A percentile compares a stretch with the other conserved stretches of the same genome.
These are phyloP conservation scores for Logfia minima DNA, from an alignment of 129 eudicot genomes.

Conservation along the genomic window DNA sequence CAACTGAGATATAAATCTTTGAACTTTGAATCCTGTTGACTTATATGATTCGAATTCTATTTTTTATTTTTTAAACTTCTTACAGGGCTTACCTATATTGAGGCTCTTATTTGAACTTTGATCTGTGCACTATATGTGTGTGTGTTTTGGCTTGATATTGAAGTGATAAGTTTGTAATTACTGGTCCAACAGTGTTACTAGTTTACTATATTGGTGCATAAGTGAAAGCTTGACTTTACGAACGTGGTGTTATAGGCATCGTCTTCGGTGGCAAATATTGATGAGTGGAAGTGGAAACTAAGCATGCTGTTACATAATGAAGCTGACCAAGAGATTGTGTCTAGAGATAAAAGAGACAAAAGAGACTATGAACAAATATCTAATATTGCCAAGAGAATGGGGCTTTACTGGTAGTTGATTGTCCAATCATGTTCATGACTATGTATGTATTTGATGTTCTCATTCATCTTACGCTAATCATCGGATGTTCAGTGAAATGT, in stretches of 20 bases:
- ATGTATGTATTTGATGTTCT: conserved; percentile 19
- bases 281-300: conserved; percentile 99
- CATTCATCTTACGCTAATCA: conserved; percentile 19
- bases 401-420: conserved; percentile 69
- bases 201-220: not conserved
- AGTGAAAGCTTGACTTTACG: not conserved
- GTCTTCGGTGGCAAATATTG: conserved; percentile 96
- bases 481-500: conserved; percentile 60
- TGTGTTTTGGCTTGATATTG: not conserved
- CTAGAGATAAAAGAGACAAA: conserved; percentile 85
- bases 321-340: conserved; percentile 71
- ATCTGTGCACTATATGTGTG: not conserved
- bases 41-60: not conserved
- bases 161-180: not conserved
- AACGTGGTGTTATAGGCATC: conserved; percentile 59
- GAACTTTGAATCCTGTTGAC: not conserved
- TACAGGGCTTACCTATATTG: too few species aligned
- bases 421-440: conserved; percentile 18
- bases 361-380: conserved; percentile 94
- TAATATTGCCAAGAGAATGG: conserved; percentile 86
- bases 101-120: not conserved
- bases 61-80: too few species aligned
- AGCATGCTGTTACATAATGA: conserved; percentile 73
- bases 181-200: not conserved
- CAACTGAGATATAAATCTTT: not conserved